Base-by-base conservation (phyloP, 2,329 filamentous ascomycete genomes). In the Microcyclosporella mali region DNA sequence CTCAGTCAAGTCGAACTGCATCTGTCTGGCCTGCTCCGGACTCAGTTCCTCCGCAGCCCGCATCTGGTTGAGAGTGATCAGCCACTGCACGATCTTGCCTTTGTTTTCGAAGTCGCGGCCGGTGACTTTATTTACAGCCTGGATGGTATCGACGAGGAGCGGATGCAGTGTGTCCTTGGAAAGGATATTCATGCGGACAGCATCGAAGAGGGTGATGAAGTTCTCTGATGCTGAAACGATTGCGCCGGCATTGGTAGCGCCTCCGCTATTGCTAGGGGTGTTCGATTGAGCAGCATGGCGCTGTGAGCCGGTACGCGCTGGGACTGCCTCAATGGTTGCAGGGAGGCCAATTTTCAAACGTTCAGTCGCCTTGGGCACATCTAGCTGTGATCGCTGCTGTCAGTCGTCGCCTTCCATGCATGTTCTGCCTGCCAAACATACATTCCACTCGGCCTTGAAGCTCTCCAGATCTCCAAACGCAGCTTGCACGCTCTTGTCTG, bases 51-150 rank as follows among this genome's bases (percentile, higher is more conserved):
- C 89, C 1, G 88, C 88, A 7, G 89, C 92, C 61, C 87, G 87
- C 92, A 98, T 97, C 68, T 95, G 89, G 63, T 98, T 98, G 51
- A 98, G 72, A 6, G 87, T 85, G 58, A 98, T 98, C 53, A 98
- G 75, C 92, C 92, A 98, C 65, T 95, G 89, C 43, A 98, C 88
- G 56, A 98, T 97, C 75, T 97, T 97, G 56, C 86, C 88, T 54
- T 94, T 83, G 61, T 84, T 89, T 55, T 97, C 89, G 63, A 98
- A 98, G 58, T 97, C 90, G 50, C 83, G 79, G 63, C 94, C 88
- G 2, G 90, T 95, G 51, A 98, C 92, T 61, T 94, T 92, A 68
- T 97, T 97, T 52, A 95, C 90, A 2, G 88, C 89, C 60, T 95
- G 90, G 49, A 98, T 98, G 14, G 95, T 88, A 57, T 97, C 92